phyloP scores from a whole-genome alignment of 2,329 filamentous ascomycete species.

The Ophiostoma perfectum region DNA sequence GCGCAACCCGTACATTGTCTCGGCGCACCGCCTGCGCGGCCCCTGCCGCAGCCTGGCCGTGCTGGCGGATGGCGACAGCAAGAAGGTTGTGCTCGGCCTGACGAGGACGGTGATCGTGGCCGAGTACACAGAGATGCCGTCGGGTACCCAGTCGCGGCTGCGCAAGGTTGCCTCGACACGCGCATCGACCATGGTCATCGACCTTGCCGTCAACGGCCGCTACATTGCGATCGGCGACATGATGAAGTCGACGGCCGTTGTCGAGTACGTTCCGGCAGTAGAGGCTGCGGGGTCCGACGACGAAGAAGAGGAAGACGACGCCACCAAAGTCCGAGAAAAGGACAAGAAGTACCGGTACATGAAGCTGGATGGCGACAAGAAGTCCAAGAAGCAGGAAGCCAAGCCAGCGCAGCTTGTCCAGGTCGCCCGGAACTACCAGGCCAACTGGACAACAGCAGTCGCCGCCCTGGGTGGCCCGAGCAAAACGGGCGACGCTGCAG shows the following conservation, averaged over 20 bases:
- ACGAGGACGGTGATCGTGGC: slow-evolving; percentile 73
- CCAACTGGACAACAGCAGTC: slow-evolving; percentile 75
- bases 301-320: not conserved
- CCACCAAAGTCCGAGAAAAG: not conserved
- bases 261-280: slow-evolving; percentile 60
- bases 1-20: slow-evolving; percentile 65
- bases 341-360: slow-evolving; percentile 25
- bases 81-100: slow-evolving; percentile 72
- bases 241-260: slow-evolving; percentile 83
- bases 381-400: slow-evolving; percentile 33
- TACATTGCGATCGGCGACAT: slow-evolving; percentile 81
- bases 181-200: slow-evolving; percentile 65
- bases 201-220: slow-evolving; percentile 67
- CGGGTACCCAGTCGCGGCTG: slow-evolving; percentile 6
- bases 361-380: not conserved
- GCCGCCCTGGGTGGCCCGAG: slow-evolving; percentile 56
- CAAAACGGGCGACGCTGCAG: not conserved
- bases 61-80: slow-evolving; percentile 57
- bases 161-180: slow-evolving; percentile 43
- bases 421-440: slow-evolving; percentile 72
- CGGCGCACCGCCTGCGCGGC: slow-evolving; percentile 65
- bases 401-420: slow-evolving; percentile 56
- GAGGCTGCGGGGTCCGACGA: not conserved
- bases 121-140: slow-evolving; percentile 37
- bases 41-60: slow-evolving; percentile 74